phyloP scores from a whole-genome alignment of 2,329 filamentous ascomycete species.

The Cytospora leucostoma region DNA sequence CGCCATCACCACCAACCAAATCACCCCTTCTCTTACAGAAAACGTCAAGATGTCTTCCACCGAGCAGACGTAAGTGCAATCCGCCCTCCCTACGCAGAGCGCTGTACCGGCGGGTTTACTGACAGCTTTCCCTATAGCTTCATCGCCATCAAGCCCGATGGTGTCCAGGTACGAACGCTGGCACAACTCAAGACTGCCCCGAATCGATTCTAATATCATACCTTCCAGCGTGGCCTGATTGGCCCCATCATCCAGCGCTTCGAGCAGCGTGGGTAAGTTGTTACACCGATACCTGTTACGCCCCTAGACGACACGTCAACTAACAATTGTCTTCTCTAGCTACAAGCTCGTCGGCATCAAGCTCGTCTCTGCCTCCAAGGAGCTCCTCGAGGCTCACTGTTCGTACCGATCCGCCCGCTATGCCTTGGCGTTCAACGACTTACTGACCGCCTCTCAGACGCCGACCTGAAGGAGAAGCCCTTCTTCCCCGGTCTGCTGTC shows the following conservation, averaged over 20 bases:
- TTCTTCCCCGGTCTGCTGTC: conserved; percentile 95
- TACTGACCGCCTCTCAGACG: conserved; percentile 55
- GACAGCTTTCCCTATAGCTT: conserved; percentile 62
- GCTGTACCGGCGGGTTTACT: conserved; percentile 10
- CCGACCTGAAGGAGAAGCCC: conserved; percentile 87
- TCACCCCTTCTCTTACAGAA: conserved; percentile 31
- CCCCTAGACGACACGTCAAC: conserved; percentile 4
- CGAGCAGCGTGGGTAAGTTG: conserved; percentile 84
- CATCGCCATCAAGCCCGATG: conserved; percentile 99
- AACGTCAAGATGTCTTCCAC: conserved; percentile 63
- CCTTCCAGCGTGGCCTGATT: conserved; percentile 83
- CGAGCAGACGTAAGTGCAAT: conserved; percentile 79
- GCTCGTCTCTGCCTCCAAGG: conserved; percentile 84
- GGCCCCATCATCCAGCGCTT: conserved; percentile 98
- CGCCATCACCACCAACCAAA: conserved; percentile 34
- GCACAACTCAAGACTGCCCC: conserved; percentile 5
- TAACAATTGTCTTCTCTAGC: conserved; percentile 47
- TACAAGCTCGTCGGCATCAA: conserved; percentile 99
- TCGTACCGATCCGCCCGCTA: conserved; percentile 36
- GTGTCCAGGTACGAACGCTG: conserved; percentile 77
- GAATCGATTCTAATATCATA: conserved; percentile 30
- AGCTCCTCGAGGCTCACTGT: conserved; percentile 98
- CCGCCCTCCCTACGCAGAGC: neutral
- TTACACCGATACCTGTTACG: neutral
- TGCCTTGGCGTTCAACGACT: conserved; percentile 21